Evolutionary conservation across 768 basidiomycete genomes (phyloP), one percentile per base, ranked within the genome.

Genomic region (Suillus luteus): DNA sequence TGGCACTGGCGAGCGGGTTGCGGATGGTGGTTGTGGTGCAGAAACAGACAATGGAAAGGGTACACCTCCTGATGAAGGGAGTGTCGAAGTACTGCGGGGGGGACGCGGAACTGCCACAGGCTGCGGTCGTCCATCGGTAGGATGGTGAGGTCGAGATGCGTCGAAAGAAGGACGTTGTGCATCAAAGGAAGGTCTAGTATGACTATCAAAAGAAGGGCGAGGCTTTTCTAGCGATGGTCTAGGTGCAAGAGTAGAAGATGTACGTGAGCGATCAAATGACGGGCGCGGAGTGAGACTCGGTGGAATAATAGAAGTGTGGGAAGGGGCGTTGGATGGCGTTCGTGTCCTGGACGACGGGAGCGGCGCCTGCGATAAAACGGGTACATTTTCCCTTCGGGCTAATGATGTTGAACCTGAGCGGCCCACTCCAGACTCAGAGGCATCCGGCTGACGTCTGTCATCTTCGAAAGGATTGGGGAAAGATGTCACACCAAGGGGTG

Each of bases 401-500:
- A 54, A 27, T 7, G 75, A 69, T 27, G 67, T 48, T 7, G 64
- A 61, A 2, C 65, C 44, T 8, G 72, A 59, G 52, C 69, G 74
- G n/a, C 38, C 49, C 3, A 63, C 55, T 52, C 59, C 24, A 51
- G 62, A 49, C 1, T 41, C 35, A 35, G 58, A 48, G 8, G 12
- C 17, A 15, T 27, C 14, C 27, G 61, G 59, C 14, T 66, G 69
- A 41, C 11, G 52, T 19, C 22, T 3, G 19, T 66, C 14, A 22
- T 70, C 71, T 43, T 59, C 40, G 37, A 64, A 66, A 37, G 59
- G 64, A 4, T 61, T 55, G 12, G 71, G 59, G n/a, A 70, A 62
- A 48, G 58, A 14, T 33, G 60, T 33, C 27, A 59, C 14, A 17
- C 60, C 65, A n/a, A 66, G 55, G 27, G 66, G 64, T 5, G 70